phyloP scores from a whole-genome alignment of 805 yeast genomes.

The Yamadazyma paraphyllophila region DNA sequence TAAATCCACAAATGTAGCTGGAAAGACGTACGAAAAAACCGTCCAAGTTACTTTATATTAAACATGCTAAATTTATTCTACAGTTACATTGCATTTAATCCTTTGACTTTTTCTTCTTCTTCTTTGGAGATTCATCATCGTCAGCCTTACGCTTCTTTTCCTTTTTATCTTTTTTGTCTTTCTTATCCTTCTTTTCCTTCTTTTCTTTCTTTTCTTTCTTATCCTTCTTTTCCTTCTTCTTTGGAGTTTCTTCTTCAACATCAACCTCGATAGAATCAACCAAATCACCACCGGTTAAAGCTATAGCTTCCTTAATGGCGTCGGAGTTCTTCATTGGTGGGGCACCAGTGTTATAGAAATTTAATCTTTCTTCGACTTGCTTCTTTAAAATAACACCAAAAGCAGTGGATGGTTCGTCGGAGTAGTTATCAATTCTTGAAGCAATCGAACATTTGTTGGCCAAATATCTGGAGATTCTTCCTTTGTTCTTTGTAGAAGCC shows the following conservation, averaged over 20 bases:
- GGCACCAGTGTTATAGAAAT: constrained; percentile 93
- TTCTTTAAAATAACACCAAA: constrained; percentile 90
- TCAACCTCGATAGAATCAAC: constrained; percentile 29
- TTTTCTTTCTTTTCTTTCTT: constrained; percentile 14
- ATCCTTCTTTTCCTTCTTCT: constrained; percentile 21
- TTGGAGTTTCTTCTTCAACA: constrained; percentile 6
- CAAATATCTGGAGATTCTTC: constrained; percentile 96
- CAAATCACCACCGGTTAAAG: constrained; percentile 54
- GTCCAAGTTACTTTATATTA: constrained; percentile 7
- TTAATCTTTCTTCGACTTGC: constrained; percentile 97
- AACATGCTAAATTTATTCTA: constrained; percentile 12
- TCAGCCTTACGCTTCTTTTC: constrained; percentile 29
- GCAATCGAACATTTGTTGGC: constrained; percentile 99
- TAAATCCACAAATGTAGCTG: constrained; percentile 6
- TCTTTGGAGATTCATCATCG: constrained; percentile 35
- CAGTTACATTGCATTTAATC: constrained; percentile 24
- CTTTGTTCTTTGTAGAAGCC: constrained; percentile 96
- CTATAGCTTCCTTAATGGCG: constrained; percentile 90
- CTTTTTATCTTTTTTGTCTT: constrained; percentile 31
- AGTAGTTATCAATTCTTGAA: constrained; percentile 95
- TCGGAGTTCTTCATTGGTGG: constrained; percentile 95
- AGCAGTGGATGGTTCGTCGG: constrained; percentile 87
- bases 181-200: constrained; percentile 29
- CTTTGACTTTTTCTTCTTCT: constrained; percentile 47
- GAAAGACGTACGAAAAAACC: neutral